Conservation (phyloP, 1,284 basidiomycete species). For the Porogramme epimiltina region DNA sequence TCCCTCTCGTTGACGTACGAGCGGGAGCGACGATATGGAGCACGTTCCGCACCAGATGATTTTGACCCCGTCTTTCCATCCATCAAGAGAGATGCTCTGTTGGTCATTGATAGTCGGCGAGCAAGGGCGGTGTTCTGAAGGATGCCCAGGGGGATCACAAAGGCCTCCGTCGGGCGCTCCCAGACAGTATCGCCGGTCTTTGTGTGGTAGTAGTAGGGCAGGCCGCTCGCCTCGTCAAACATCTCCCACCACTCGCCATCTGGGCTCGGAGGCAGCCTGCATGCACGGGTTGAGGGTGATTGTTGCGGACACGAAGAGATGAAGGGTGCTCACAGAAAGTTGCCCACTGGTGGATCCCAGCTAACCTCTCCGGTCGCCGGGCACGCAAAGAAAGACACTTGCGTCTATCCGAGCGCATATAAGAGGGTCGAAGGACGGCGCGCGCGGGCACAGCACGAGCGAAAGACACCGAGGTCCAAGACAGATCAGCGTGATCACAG, state of each 20-base stretch:
- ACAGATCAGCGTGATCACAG: conserved; percentile 11
- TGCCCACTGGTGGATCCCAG: conserved; percentile 90
- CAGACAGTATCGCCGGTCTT: conserved; percentile 86
- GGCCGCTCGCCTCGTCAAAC: conserved; percentile 74
- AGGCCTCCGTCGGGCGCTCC: conserved; percentile 76
- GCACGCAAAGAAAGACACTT: conserved; percentile 88
- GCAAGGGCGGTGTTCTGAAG: conserved; percentile 84
- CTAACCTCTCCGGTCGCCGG: conserved; percentile 90
- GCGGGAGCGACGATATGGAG: conserved; percentile 27
- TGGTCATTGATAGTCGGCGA: conserved; percentile 52
- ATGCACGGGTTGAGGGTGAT: conserved; percentile 6
- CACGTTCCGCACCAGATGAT: conserved; percentile 36
- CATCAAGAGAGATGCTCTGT: conserved; percentile 13
- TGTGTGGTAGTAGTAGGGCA: conserved; percentile 94
- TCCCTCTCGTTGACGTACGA: conserved; percentile 28
- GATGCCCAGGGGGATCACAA: conserved; percentile 88
- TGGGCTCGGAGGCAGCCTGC: conserved; percentile 77
- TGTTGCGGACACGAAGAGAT: background rate
- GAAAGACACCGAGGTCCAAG: conserved; percentile 13
- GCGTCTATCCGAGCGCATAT: conserved; percentile 50
- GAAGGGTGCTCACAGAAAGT: conserved; percentile 71
- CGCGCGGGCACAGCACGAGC: conserved; percentile 1
- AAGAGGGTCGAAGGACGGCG: background rate
- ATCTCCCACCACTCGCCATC: conserved; percentile 97
- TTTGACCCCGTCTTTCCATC: conserved; percentile 11